Conservation (phyloP, 164 flowering plant species). For the Liquidambar formosana region DNA sequence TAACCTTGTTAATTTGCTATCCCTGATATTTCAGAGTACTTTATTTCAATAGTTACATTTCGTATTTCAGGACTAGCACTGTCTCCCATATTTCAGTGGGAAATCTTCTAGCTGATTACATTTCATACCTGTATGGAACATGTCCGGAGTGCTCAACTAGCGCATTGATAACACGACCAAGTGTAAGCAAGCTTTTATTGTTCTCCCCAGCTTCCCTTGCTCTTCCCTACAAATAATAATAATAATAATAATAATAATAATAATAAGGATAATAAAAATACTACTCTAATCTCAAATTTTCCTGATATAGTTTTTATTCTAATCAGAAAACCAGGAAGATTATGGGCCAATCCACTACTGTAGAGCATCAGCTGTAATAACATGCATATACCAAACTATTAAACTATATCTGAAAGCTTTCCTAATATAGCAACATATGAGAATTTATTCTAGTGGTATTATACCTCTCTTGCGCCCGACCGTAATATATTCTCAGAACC, state of each 20-base stretch:
- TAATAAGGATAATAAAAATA: too few relatives aligned
- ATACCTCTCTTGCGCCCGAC: slow-evolving; percentile 88
- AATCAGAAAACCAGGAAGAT: too few relatives aligned
- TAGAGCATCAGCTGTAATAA: too few relatives aligned
- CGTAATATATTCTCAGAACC: slow-evolving; percentile 90
- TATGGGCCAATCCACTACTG: not conserved
- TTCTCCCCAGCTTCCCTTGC: slow-evolving; percentile 92
- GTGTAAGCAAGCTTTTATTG: slow-evolving; percentile 83
- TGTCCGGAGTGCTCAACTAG: slow-evolving; percentile 80
- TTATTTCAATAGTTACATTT: not conserved
- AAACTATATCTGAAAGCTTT: too few relatives aligned
- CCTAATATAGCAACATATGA: not conserved
- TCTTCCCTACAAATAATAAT: slow-evolving; percentile 71
- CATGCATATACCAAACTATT: too few relatives aligned
- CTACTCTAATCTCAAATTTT: not conserved
- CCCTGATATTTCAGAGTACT: slow-evolving; percentile 44
- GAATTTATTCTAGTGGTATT: not conserved
- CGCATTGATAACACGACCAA: slow-evolving; percentile 76
- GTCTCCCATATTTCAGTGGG: not conserved
- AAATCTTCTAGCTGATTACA: not conserved
- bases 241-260: too few relatives aligned
- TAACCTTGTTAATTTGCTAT: slow-evolving; percentile 79
- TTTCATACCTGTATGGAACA: slow-evolving; percentile 66
- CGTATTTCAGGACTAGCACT: not conserved
- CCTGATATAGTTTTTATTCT: too few relatives aligned